phyloP scores from a whole-genome alignment of 139 green algal species.

The Axilococcus clingmanii region DNA sequence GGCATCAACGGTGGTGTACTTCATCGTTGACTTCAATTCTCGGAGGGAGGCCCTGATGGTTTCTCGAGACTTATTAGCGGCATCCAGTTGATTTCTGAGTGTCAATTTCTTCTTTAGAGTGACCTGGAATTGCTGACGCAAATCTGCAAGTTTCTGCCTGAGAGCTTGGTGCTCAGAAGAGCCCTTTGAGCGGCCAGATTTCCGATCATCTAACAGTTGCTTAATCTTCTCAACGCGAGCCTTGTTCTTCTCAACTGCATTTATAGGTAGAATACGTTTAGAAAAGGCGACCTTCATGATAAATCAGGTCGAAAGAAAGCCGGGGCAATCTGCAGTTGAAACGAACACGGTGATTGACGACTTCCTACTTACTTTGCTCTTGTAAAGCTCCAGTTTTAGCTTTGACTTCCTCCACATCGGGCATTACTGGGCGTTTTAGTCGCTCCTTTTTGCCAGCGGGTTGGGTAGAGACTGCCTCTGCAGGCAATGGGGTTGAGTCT shows the following conservation, averaged over 20 bases:
- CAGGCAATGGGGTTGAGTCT: too few relatives aligned
- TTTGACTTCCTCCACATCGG: too few relatives aligned
- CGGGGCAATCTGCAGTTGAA: too few relatives aligned
- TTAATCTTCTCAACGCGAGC: conserved; percentile 23
- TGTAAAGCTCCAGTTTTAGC: too few relatives aligned
- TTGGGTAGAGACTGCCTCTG: too few relatives aligned
- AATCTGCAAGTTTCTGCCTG: conserved; percentile 25
- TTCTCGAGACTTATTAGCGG: conserved; percentile 17
- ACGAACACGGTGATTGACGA: too few relatives aligned
- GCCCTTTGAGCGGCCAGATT: conserved; percentile 5
- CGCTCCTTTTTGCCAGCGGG: too few relatives aligned
- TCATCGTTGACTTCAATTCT: conserved; percentile 23
- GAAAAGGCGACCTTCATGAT: too few relatives aligned
- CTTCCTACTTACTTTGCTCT: too few relatives aligned
- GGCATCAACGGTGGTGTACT: conserved; percentile 27
- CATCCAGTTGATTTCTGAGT: conserved; percentile 20
- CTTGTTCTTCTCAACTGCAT: conserved; percentile 28
- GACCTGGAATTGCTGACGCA: conserved; percentile 18
- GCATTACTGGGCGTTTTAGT: too few relatives aligned
- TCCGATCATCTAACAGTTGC: conserved; percentile 13
- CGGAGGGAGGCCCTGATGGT: conserved; percentile 4
- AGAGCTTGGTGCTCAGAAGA: conserved; percentile 22
- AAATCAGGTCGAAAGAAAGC: too few relatives aligned
- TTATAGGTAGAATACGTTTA: too few relatives aligned
- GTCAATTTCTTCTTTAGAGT: conserved; percentile 21